Evolutionary conservation across 352 stramenopile species (phyloP).

Genomic region (Pythium phragmitis): DNA sequence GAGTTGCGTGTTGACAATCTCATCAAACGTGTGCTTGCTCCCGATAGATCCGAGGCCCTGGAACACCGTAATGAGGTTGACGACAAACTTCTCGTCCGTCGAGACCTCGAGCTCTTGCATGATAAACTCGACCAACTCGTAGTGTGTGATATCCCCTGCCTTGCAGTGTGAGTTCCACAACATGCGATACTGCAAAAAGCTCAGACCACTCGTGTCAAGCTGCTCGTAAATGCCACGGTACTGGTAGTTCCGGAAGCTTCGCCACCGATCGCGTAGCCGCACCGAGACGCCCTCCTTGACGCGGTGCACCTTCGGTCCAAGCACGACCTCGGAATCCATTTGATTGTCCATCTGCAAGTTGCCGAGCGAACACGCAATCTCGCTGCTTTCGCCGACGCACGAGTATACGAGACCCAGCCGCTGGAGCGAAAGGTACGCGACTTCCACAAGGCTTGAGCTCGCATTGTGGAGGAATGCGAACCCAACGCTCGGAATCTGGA

Average conservation of each 20-base stretch:
- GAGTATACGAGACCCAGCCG: constrained; percentile 78
- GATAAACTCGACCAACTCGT: constrained; percentile 83
- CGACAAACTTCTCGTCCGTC: constrained; percentile 89
- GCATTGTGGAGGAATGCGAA: constrained; percentile 85
- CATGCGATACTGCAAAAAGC: constrained; percentile 84
- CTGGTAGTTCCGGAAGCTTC: constrained; percentile 80
- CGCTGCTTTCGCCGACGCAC: constrained; percentile 71
- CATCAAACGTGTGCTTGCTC: constrained; percentile 74
- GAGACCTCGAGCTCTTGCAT: constrained; percentile 89
- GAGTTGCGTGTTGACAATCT: constrained; percentile 76
- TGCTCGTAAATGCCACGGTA: constrained; percentile 84
- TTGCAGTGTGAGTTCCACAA: constrained; percentile 83
- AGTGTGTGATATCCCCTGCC: constrained; percentile 79
- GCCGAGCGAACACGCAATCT: constrained; percentile 77
- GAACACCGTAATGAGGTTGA: constrained; percentile 89
- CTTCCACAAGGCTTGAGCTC: constrained; percentile 81
- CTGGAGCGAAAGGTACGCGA: constrained; percentile 86
- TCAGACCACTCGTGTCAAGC: constrained; percentile 63
- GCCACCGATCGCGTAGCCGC: constrained; percentile 79
- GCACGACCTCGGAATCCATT: constrained; percentile 84
- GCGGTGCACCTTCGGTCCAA: constrained; percentile 77
- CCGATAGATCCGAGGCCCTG: constrained; percentile 77
- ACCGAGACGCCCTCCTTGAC: constrained; percentile 88
- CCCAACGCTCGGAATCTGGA: constrained; percentile 78
- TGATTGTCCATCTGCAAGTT: constrained; percentile 91